A percentile compares a stretch with the other conserved stretches of the same genome.
Conservation (phyloP, 768 basidiomycete genomes). For the Strobilomyces dryophilus region DNA sequence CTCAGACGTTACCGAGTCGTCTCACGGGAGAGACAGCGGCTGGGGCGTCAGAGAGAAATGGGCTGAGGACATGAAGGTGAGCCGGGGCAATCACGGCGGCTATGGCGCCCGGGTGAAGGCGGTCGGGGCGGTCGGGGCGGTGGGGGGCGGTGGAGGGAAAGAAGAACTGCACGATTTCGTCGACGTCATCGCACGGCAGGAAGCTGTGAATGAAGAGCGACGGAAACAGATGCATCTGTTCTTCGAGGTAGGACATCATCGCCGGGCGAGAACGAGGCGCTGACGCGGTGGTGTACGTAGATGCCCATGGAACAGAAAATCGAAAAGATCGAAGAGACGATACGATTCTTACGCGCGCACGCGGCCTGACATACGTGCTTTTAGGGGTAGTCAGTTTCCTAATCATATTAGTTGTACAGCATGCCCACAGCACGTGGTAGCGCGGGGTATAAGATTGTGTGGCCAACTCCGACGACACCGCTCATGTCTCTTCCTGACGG, state of each 20-base stretch:
- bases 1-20: constrained; percentile 22
- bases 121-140: not conserved
- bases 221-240: constrained; percentile 47
- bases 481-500: constrained; percentile 48
- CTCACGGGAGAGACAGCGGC: constrained; percentile 7
- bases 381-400: not conserved
- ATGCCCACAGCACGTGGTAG: constrained; percentile 18
- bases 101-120: not conserved
- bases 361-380: constrained; percentile 1
- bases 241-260: constrained; percentile 38
- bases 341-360: constrained; percentile 35
- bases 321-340: constrained; percentile 45
- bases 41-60: constrained; percentile 20
- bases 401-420: not conserved
- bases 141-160: not conserved
- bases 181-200: constrained; percentile 41
- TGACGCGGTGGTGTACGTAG: constrained; percentile 34
- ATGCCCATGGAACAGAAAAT: constrained; percentile 55
- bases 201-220: constrained; percentile 36
- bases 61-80: constrained; percentile 5
- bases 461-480: not conserved
- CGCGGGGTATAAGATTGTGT: not conserved
- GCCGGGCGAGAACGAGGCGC: not conserved
- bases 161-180: constrained; percentile 36
- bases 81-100: not conserved